Percentiles rank a stretch among this genome's conserved stretches.
Conservation (phyloP, 1,284 basidiomycete genomes). For the Heterobasidion irregulare region DNA sequence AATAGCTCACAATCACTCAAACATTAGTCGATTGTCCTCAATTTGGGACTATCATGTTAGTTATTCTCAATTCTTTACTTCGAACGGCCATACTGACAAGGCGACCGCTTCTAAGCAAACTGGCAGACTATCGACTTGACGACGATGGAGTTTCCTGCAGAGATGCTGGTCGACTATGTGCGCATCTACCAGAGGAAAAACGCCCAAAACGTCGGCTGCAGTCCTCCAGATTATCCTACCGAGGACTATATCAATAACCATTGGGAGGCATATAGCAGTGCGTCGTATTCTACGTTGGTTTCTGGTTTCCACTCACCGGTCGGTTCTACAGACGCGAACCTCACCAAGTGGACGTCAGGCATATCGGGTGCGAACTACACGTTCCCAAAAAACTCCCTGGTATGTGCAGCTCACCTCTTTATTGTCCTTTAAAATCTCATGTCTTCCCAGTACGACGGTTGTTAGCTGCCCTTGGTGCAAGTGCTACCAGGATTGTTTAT, state of each 20-base stretch:
- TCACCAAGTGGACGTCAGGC: constrained; percentile 7
- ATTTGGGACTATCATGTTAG: constrained; percentile 31
- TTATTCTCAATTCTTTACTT: not conserved
- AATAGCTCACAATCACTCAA: constrained; percentile 1
- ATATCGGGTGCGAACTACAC: constrained; percentile 12
- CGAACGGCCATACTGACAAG: not conserved
- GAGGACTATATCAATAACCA: constrained; percentile 34
- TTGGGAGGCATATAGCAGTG: constrained; percentile 31
- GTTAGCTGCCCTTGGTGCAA: too few species aligned
- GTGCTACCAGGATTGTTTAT: too few species aligned
- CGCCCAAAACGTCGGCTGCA: constrained; percentile 42
- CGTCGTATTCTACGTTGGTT: constrained; percentile 13
- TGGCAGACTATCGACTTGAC: constrained; percentile 40
- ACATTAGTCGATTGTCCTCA: constrained; percentile 29
- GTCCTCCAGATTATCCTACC: constrained; percentile 45
- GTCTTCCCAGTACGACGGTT: too few species aligned
- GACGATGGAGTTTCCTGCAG: constrained; percentile 36
- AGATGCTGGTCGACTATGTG: constrained; percentile 51
- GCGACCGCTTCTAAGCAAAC: constrained; percentile 22
- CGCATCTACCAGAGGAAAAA: constrained; percentile 45
- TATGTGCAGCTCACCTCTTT: not conserved
- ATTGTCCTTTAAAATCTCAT: too few species aligned
- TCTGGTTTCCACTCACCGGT: constrained; percentile 33
- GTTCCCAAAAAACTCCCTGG: constrained; percentile 18
- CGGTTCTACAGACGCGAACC: constrained; percentile 52